phyloP scores from a whole-genome alignment of 768 basidiomycete species.

The Gautieria morchelliformis region DNA sequence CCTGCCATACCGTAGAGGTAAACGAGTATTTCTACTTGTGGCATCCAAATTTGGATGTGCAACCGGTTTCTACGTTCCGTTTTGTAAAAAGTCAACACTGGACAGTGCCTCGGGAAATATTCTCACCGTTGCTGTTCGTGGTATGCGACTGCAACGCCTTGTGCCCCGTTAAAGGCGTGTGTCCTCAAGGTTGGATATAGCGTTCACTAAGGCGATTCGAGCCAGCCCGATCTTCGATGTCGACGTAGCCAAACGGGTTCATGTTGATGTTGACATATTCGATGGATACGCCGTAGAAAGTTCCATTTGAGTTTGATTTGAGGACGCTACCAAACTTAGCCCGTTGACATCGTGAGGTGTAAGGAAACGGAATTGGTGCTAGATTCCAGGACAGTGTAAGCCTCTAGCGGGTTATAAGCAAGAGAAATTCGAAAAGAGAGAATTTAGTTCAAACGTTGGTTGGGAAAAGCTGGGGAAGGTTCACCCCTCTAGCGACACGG shows the following conservation, averaged over 20 bases:
- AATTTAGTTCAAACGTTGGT: constrained; percentile 51
- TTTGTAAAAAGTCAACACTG: constrained; percentile 27
- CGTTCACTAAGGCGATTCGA: constrained; percentile 88
- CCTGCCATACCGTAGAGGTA: constrained; percentile 43
- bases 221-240: constrained; percentile 94
- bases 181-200: constrained; percentile 74
- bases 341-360: constrained; percentile 77
- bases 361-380: constrained; percentile 89
- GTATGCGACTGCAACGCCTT: constrained; percentile 82
- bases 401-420: constrained; percentile 31
- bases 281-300: constrained; percentile 83
- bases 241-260: constrained; percentile 79
- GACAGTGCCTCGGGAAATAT: background rate
- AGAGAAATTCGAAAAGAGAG: no score
- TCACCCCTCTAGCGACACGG: constrained; percentile 87
- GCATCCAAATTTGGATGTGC: constrained; percentile 71
- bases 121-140: constrained; percentile 90
- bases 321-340: constrained; percentile 87
- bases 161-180: constrained; percentile 55
- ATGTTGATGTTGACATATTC: constrained; percentile 91
- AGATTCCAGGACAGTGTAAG: constrained; percentile 92
- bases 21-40: constrained; percentile 64
- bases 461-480: constrained; percentile 83
- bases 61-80: constrained; percentile 80
- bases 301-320: constrained; percentile 97